A percentile compares a stretch with the other conserved stretches of the same genome.
Conservation (phyloP, 2,329 filamentous ascomycete species). For the Elsinoe fawcettii region DNA sequence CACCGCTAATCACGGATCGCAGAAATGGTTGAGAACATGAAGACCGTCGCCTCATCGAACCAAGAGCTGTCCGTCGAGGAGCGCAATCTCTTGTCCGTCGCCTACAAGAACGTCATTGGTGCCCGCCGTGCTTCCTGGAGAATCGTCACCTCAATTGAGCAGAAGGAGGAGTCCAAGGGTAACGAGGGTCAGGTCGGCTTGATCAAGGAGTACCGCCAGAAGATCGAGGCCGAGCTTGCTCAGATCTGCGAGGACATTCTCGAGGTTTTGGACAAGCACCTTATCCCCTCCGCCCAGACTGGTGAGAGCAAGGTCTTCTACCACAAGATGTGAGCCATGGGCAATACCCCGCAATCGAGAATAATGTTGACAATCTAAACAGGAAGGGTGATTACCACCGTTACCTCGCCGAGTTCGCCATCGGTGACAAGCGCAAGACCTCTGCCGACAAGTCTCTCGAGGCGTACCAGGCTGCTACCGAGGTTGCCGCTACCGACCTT, state of each 20-base stretch:
- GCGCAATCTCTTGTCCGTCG: constrained; percentile 93
- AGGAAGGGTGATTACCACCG: constrained; percentile 99
- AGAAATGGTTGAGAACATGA: constrained; percentile 99
- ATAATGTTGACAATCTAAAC: constrained; percentile 20
- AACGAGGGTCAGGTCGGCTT: constrained; percentile 81
- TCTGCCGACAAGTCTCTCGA: constrained; percentile 91
- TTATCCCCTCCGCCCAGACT: constrained; percentile 88
- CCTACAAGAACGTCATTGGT: constrained; percentile 99
- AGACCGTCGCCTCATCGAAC: constrained; percentile 81
- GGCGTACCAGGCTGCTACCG: constrained; percentile 90
- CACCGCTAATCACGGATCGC: constrained; percentile 19
- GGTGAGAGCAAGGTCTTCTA: constrained; percentile 99
- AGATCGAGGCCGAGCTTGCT: constrained; percentile 93
- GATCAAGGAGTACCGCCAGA: constrained; percentile 97
- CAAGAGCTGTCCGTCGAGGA: constrained; percentile 70
- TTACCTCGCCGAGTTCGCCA: constrained; percentile 94
- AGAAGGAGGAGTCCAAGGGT: constrained; percentile 99
- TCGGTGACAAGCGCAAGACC: constrained; percentile 89
- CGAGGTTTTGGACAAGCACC: constrained; percentile 84
- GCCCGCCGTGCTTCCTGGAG: constrained; percentile 95
- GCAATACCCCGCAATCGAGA: not conserved
- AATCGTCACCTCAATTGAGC: constrained; percentile 97
- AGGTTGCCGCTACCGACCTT: constrained; percentile 82
- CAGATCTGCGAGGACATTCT: constrained; percentile 98
- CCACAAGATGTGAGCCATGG: constrained; percentile 80